Evolutionary conservation across 2,329 filamentous ascomycete genomes (phyloP), one percentile per base, ranked within the genome.

Genomic region (Pseudogymnoascus sp.): DNA sequence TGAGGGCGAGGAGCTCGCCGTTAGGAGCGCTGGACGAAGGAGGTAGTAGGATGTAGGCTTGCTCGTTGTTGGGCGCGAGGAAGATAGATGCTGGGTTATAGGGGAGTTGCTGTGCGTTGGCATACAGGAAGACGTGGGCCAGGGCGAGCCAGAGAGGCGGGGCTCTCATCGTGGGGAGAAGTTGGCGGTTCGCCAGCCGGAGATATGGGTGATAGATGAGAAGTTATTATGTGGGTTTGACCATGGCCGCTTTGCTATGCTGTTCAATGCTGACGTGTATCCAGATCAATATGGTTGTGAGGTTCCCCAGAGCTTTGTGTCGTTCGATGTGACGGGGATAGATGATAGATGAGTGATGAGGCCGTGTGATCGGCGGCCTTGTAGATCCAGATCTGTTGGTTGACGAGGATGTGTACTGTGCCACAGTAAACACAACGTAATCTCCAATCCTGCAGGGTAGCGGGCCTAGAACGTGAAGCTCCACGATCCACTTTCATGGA

Each of bases 11-110:
- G 28, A 94, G 80, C 60, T 86, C 79, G 9, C 66, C 61, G 16
- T 36, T 36, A 6, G 67, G 61, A 7, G 65, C 64, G 16, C 58
- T 77, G 60, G 79, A 75, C 11, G 73, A 72, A 69, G 72, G 79
- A 69, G 71, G 77, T 38, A 79, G 35, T 69, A 96, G 86, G 66
- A 93, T 80, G 73, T 94, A 96, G 64, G 86, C 85, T 16, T 84
- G 79, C 64, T 75, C 73, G 61, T 77, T 76, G 63, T 75, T 71
- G 5, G 82, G 78, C 14, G 76, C 74, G 52, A 85, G 80, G 63
- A 93, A 82, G 60, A 95, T 81, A 30, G 83, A 85, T 0, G 91
- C 91, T 2, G 91, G 89, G 62, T 87, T 86, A 77, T 95, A 96
- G 25, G 91, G 91, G 60, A 91, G 80, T 58, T 73, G 73, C 68